Base-by-base conservation (phyloP, 2,329 filamentous ascomycete genomes). In the Plenodomus lindquistii region DNA sequence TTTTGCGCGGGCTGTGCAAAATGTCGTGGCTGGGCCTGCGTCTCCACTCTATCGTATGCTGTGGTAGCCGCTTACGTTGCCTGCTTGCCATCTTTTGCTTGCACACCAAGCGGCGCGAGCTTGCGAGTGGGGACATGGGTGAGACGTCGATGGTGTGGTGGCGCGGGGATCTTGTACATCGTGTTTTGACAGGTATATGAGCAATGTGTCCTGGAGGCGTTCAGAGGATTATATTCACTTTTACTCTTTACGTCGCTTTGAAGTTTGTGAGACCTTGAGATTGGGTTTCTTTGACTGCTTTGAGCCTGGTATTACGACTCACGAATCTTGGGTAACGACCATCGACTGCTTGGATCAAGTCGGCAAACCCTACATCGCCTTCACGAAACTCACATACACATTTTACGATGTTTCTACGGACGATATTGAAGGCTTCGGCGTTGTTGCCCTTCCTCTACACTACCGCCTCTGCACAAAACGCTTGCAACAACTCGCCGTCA, bases 401-500 rank as follows among this genome's bases (percentile, higher is more conserved):
- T 15, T 31, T 15, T 59, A 65, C 31, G 15, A 72, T 72, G 69
- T 66, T 69, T 40, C 52, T 64, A 43, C 54, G 48, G 59, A 63
- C 38, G 38, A 35, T 69, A 16, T 46, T 71, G 31, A 61, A 57
- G 41, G 60, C 61, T 19, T 50, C 66, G 5, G 54, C 63, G 18
- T 43, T 71, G 18, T 29, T 67, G 15, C 60, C 65, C n/a, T 52
- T 67, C 40, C 55, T 72, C 55, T 67, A 52, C 50, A 47, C 58
- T 11, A 52, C 59, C 45, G 52, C 52, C 41, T 62, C 63, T 4
- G 69, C 69, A 47, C 65, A 72, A 43, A 69, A 65, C 56, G 83
- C 85, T 24, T 94, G 90, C 81, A 94, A 94, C 75, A 93, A 93
- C 77, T 91, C 87, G 1, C 87, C 88, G 0, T 75, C 79, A 37